A percentile compares a stretch with the other conserved stretches of the same genome.
Conservation (phyloP, 2,329 filamentous ascomycete species). For the Fusarium incarnatum region DNA sequence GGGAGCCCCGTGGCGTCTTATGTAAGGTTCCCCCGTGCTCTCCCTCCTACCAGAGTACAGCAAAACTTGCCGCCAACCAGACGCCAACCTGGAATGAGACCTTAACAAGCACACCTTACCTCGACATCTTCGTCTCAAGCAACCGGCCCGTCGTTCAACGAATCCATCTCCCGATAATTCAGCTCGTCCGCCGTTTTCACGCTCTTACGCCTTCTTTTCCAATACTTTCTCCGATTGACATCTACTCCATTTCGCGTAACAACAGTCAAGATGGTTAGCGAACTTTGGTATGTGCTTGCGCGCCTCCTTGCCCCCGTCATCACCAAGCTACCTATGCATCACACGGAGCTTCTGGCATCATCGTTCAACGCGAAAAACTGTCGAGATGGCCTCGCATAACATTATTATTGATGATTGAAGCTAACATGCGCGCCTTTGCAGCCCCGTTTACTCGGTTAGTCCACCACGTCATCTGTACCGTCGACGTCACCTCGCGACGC, state of each 20-base stretch:
- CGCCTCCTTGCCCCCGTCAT: slow-evolving; percentile 49
- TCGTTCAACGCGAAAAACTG: slow-evolving; percentile 13
- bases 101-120: slow-evolving; percentile 51
- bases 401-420: slow-evolving; percentile 44
- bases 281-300: slow-evolving; percentile 79
- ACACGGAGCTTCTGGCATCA: slow-evolving; percentile 48
- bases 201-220: slow-evolving; percentile 21
- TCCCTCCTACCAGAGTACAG: slow-evolving; percentile 47
- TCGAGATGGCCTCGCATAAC: slow-evolving; percentile 10
- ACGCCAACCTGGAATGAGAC: slow-evolving; percentile 55
- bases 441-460: slow-evolving; percentile 99
- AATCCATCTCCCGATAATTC: slow-evolving; percentile 40
- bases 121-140: slow-evolving; percentile 43
- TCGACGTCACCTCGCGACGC: slow-evolving; percentile 48
- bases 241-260: slow-evolving; percentile 37
- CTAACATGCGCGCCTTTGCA: slow-evolving; percentile 63
- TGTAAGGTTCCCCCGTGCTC: slow-evolving; percentile 48
- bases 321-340: slow-evolving; percentile 49
- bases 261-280: slow-evolving; percentile 75
- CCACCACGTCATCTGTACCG: slow-evolving; percentile 47
- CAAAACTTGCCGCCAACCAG: slow-evolving; percentile 58
- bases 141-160: slow-evolving; percentile 44
- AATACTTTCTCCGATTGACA: slow-evolving; percentile 32
- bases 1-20: slow-evolving; percentile 41
- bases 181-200: slow-evolving; percentile 28